Evolutionary conservation across 495 filamentous ascomycete genomes (phyloP), one percentile per base, ranked within the genome.

Genomic region (Podospora pseudopauciseta): DNA sequence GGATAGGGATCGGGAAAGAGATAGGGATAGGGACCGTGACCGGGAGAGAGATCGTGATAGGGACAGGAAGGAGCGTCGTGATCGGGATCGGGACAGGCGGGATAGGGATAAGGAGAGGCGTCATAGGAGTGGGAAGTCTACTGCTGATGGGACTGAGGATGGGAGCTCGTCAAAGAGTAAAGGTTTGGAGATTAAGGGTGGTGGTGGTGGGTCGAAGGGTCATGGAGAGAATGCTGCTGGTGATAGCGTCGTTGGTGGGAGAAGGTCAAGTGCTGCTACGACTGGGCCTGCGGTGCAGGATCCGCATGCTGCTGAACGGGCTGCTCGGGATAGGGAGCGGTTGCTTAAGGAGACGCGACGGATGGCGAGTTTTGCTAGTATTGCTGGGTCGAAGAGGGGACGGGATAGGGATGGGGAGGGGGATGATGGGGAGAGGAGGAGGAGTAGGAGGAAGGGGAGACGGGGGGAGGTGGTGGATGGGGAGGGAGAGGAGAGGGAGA

Each of bases 321-420:
- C 92, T 75, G 88, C 88, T 15, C 84, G 91, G 16, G 89, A 93
- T 67, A 83, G 90, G 13, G 92, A 94, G 75, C 84, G 93, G 13
- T 76, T 94, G 58, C 81, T 91, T 5, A 91, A 91, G 69, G 92
- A 96, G 76, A 85, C 92, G 61, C 88, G 93, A 76, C 87, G 90
- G 19, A 89, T 92, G 60, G 87, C 87, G 2, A 82, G 77, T n/a
- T 72, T 83, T 71, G 78, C 69, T 70, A 83, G 79, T 80, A 75
- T 72, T 77, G 79, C 75, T n/a, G 62, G 26, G 39, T 55, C 65
- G 26, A 65, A 70, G 15, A 67, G 60, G 3, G 62, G 4, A 6
- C 58, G 53, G 15, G 61, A 70, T 16, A 67, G 16, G 16, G 73
- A 30, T 23, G 71, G 66, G 6, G 69, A 62, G 3, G 67, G 64